A percentile compares a stretch with the other conserved stretches of the same genome.
Evolutionary conservation across 1,284 basidiomycete species (phyloP).

Genomic region (Wallemia hederae): DNA sequence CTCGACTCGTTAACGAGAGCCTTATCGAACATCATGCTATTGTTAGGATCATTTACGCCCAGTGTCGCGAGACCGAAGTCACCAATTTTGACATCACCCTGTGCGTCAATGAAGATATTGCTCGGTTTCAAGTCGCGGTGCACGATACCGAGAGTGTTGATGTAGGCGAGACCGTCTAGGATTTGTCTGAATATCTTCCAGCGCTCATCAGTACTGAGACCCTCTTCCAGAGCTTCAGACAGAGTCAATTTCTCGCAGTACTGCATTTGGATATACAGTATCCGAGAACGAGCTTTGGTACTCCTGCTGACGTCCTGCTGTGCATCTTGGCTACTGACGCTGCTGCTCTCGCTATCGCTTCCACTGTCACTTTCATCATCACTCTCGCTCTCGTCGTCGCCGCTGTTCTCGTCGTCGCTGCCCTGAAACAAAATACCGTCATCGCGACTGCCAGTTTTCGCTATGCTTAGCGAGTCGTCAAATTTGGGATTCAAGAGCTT

Average conservation of each 20-base stretch:
- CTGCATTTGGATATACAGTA: constrained; percentile 16
- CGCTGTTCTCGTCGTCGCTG: neutral
- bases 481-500: neutral
- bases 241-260: constrained; percentile 14
- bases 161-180: constrained; percentile 15
- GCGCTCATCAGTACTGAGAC: constrained; percentile 9
- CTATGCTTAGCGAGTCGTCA: neutral
- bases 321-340: neutral
- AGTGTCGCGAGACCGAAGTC: constrained; percentile 15
- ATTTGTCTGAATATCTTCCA: constrained; percentile 16
- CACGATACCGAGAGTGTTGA: constrained; percentile 15
- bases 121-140: constrained; percentile 12
- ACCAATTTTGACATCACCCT: constrained; percentile 15
- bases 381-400: neutral
- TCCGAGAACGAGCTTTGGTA: neutral
- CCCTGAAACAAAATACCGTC: neutral
- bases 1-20: constrained; percentile 4
- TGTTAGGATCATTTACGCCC: neutral
- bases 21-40: constrained; percentile 3
- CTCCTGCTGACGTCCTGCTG: neutral
- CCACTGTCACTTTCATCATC: neutral
- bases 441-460: neutral
- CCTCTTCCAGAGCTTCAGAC: constrained; percentile 8
- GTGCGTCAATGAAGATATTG: constrained; percentile 8
- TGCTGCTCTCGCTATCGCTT: neutral